Conservation (phyloP, 148 eudicot genomes). For the Chenopodium suecicum region DNA sequence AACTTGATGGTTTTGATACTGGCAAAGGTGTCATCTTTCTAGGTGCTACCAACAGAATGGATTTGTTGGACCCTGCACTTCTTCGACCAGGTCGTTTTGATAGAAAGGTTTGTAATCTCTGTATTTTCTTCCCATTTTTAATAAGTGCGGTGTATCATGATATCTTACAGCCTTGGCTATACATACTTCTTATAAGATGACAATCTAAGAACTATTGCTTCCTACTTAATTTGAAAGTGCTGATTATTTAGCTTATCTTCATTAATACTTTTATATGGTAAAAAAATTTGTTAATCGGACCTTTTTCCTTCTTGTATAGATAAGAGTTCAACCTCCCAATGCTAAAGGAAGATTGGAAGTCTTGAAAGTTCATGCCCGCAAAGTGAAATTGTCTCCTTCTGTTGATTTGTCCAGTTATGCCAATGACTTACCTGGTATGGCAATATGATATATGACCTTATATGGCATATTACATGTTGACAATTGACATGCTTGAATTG, state of each 20-base stretch:
- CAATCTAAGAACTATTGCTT: neutral
- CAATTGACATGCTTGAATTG: neutral
- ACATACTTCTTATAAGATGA: neutral
- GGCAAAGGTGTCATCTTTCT: slow-evolving; percentile 96
- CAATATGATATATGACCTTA: neutral
- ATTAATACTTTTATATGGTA: neutral
- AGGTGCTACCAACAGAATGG: slow-evolving; percentile 94
- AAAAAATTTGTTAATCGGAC: slow-evolving; percentile 3
- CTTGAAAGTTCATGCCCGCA: slow-evolving; percentile 82
- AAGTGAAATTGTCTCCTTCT: slow-evolving; percentile 69
- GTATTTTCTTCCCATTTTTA: neutral
- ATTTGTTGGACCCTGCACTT: slow-evolving; percentile 94
- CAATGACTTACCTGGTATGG: slow-evolving; percentile 78
- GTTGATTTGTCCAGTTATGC: slow-evolving; percentile 85
- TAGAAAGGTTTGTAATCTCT: slow-evolving; percentile 64
- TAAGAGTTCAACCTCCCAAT: slow-evolving; percentile 80
- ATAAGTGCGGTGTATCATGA: neutral
- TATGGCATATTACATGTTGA: neutral
- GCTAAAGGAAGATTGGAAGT: slow-evolving; percentile 88
- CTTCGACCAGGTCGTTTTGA: slow-evolving; percentile 99
- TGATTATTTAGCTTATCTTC: neutral
- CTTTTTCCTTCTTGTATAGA: slow-evolving; percentile 36
- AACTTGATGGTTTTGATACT: slow-evolving; percentile 96
- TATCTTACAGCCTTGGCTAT: slow-evolving; percentile 2
- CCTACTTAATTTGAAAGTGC: neutral